phyloP scores from a whole-genome alignment of 805 yeast genomes.

The Scheffersomyces stipitis region DNA sequence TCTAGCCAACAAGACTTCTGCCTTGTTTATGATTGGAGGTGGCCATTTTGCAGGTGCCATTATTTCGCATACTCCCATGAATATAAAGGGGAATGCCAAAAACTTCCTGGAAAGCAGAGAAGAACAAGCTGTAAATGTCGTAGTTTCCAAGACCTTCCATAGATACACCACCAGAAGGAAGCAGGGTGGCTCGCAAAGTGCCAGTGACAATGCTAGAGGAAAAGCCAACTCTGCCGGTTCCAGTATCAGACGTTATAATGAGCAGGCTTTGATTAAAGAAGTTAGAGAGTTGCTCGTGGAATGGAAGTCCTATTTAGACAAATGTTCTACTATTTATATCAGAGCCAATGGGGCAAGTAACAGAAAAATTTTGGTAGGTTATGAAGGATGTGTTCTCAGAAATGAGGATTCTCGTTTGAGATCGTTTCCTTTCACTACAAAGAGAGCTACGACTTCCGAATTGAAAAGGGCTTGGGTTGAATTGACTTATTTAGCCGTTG shows the following conservation, averaged over 20 bases:
- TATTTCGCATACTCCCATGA: conserved; percentile 64
- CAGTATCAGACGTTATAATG: conserved; percentile 83
- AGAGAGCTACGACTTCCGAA: conserved; percentile 80
- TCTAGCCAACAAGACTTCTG: conserved; percentile 49
- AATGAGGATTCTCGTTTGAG: conserved; percentile 61
- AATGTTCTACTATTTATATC: conserved; percentile 70
- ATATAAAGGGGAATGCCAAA: conserved; percentile 55
- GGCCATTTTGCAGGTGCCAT: conserved; percentile 98
- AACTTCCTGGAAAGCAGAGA: conserved; percentile 47
- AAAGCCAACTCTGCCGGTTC: conserved; percentile 98
- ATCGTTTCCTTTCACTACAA: conserved; percentile 84
- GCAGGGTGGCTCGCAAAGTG: conserved; percentile 96
- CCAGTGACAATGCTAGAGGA: conserved; percentile 88
- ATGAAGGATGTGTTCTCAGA: conserved; percentile 55
- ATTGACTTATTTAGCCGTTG: conserved; percentile 57
- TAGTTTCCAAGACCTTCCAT: conserved; percentile 85
- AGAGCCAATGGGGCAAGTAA: conserved; percentile 78
- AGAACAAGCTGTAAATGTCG: conserved; percentile 62
- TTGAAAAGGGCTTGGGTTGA: conserved; percentile 82
- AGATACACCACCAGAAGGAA: conserved; percentile 94
- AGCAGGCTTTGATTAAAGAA: conserved; percentile 76
- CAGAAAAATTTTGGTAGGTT: conserved; percentile 63
- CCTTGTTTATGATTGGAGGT: conserved; percentile 91
- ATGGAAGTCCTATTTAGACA: conserved; percentile 63
- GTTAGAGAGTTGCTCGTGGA: conserved; percentile 62